Evolutionary conservation across 257 asterid species (phyloP).

Genomic region (Solanum peruvianum): DNA sequence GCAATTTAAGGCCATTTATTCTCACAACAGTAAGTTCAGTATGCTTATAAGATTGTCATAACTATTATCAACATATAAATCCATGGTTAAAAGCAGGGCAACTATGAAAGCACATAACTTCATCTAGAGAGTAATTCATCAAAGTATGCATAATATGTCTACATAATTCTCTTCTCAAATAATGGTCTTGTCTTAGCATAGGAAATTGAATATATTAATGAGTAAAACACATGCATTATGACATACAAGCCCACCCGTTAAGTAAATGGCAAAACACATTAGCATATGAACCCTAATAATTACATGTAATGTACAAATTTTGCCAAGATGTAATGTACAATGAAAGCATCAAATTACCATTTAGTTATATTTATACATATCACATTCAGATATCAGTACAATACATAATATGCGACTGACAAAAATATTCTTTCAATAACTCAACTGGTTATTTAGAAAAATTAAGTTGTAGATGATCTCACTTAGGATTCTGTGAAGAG

Average conservation of each 20-base stretch:
- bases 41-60: neutral
- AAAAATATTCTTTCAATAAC: neutral
- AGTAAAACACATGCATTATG: neutral
- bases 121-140: neutral
- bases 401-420: neutral
- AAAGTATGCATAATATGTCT: neutral
- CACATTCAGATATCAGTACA: neutral
- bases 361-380: neutral
- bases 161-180: neutral
- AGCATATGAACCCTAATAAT: neutral
- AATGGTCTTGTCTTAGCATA: neutral
- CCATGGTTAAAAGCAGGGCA: neutral
- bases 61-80: neutral
- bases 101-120: neutral
- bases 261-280: neutral
- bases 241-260: neutral
- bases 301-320: neutral
- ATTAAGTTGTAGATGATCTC: neutral
- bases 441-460: neutral
- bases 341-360: neutral
- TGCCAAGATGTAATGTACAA: neutral
- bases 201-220: neutral
- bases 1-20: neutral
- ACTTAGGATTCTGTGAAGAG: neutral
- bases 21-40: neutral